These are phyloP conservation scores for Fusarium setosum DNA, from an alignment of 2,329 filamentous ascomycete genomes.

Conservation along the genomic window DNA sequence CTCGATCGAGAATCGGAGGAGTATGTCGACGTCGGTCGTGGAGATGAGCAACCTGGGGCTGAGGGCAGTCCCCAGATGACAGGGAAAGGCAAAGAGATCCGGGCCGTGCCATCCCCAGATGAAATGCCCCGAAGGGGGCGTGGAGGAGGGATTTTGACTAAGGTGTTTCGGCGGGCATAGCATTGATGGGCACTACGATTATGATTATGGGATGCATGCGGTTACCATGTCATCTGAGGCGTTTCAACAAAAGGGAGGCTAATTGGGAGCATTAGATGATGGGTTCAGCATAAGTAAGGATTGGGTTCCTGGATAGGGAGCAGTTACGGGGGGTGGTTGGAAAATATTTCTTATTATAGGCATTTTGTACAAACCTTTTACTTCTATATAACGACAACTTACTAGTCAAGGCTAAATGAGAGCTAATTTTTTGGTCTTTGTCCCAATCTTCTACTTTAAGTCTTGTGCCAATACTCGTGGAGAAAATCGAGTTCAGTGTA, in stretches of 20 bases:
- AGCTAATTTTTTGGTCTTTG: not conserved
- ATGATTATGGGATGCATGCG: slow-evolving; percentile 7
- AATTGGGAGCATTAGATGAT: not conserved
- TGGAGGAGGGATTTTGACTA: slow-evolving; percentile 48
- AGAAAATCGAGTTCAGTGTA: not conserved
- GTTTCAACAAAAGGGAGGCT: not conserved
- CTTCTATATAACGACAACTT: not conserved
- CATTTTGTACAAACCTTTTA: not conserved
- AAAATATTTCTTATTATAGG: not conserved
- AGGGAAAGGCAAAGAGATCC: slow-evolving; percentile 36
- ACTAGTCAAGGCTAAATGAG: not conserved
- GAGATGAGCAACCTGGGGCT: slow-evolving; percentile 36
- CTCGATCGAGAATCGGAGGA: slow-evolving; percentile 46
- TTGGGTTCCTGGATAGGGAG: not conserved
- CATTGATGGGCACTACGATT: not conserved
- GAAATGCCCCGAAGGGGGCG: slow-evolving; percentile 41
- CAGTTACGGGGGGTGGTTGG: not conserved
- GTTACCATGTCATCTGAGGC: not conserved
- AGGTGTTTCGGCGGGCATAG: slow-evolving; percentile 49
- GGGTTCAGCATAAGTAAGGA: not conserved
- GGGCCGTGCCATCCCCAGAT: slow-evolving; percentile 27
- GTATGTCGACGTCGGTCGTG: slow-evolving; percentile 49
- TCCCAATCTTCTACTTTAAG: not conserved
- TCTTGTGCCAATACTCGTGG: not conserved
- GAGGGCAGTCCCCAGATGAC: slow-evolving; percentile 29